phyloP scores from a whole-genome alignment of 2,329 filamentous ascomycete genomes.

The Curvularia verruculosa region DNA sequence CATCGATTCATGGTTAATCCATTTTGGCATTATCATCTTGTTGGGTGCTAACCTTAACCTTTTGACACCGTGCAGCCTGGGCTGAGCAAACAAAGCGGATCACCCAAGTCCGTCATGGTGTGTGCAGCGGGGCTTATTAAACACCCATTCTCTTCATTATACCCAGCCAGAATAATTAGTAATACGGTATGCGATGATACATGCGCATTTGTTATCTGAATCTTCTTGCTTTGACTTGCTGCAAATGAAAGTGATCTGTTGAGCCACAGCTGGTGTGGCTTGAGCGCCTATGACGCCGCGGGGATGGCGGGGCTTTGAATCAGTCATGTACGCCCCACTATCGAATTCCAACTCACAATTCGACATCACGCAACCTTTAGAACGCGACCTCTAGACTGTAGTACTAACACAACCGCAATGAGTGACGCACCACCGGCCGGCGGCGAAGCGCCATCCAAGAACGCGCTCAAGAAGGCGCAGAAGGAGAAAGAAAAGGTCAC shows the following conservation, averaged over 20 bases:
- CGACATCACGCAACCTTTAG: constrained; percentile 3
- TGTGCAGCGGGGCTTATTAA: constrained; percentile 5
- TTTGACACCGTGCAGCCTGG: neutral
- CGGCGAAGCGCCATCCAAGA: constrained; percentile 47
- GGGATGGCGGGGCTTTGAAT: constrained; percentile 26
- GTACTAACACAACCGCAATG: constrained; percentile 29
- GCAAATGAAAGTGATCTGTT: neutral
- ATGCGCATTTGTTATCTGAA: neutral
- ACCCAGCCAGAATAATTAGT: constrained; percentile 13
- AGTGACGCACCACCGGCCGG: constrained; percentile 38
- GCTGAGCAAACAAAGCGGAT: neutral
- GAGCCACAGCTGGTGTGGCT: neutral
- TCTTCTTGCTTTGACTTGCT: neutral
- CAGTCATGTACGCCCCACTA: constrained; percentile 24
- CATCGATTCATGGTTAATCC: constrained; percentile 24
- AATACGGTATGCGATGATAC: constrained; percentile 4
- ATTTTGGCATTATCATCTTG: neutral
- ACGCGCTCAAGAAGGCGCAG: constrained; percentile 51
- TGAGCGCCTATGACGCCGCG: constrained; percentile 24
- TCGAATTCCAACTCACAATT: constrained; percentile 15
- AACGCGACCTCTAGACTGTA: neutral
- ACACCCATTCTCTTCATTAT: constrained; percentile 10
- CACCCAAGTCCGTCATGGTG: constrained; percentile 7
- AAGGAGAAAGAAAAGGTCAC: constrained; percentile 51
- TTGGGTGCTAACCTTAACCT: neutral